Conservation (phyloP, 129 eudicot genomes). For the Apium graveolens region DNA sequence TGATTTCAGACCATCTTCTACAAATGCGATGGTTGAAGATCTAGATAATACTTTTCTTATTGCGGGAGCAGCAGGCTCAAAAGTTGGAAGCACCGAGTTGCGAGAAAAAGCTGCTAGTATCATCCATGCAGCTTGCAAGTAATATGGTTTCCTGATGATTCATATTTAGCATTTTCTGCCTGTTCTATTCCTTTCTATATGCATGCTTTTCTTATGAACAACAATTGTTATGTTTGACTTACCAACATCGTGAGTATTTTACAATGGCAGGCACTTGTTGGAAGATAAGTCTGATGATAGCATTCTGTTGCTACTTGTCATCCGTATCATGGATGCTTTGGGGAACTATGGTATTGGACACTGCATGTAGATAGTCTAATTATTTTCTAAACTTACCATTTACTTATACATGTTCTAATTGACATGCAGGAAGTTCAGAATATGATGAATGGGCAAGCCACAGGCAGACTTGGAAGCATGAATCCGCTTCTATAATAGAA, state of each 20-base stretch:
- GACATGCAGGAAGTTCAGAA: constrained; percentile 79
- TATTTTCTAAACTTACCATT: not conserved
- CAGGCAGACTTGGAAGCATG: constrained; percentile 95
- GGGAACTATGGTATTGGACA: constrained; percentile 68
- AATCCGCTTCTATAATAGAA: constrained; percentile 87
- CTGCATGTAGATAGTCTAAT: constrained; percentile 2
- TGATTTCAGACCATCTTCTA: constrained; percentile 65
- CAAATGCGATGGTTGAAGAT: constrained; percentile 51
- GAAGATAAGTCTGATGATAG: constrained; percentile 97
- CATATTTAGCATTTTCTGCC: not conserved
- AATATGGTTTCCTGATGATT: constrained; percentile 7
- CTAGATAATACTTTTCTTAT: constrained; percentile 42
- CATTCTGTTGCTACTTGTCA: constrained; percentile 74
- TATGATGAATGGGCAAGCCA: constrained; percentile 97
- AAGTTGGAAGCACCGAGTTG: constrained; percentile 62
- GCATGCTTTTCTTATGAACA: not conserved
- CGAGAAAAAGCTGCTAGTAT: constrained; percentile 76
- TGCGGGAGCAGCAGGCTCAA: constrained; percentile 88
- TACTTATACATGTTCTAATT: constrained; percentile 13
- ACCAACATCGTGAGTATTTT: constrained; percentile 5
- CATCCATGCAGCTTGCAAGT: constrained; percentile 86
- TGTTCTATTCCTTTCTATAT: not conserved
- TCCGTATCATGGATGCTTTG: constrained; percentile 86
- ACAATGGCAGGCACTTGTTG: constrained; percentile 56
- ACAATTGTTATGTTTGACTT: not conserved